Conservation (phyloP, 2,329 filamentous ascomycete genomes). For the Penicillium sclerotiorum region DNA sequence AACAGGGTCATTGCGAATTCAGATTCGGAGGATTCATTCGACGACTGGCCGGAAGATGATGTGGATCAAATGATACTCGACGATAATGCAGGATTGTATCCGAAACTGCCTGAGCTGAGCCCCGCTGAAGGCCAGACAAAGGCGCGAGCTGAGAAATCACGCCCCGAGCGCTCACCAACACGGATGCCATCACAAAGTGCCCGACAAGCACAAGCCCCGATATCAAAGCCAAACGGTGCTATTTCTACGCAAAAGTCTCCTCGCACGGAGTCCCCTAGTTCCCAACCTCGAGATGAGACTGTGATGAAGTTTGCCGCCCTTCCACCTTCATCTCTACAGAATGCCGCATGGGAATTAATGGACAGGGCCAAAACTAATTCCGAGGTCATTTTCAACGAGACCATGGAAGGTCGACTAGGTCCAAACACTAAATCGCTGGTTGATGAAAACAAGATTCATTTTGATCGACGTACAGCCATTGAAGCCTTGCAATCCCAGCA, state of each 20-base stretch:
- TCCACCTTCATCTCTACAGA: slow-evolving; percentile 27
- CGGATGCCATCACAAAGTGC: neutral
- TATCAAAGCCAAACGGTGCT: neutral
- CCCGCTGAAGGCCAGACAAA: slow-evolving; percentile 6
- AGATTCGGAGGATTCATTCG: slow-evolving; percentile 36
- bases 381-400: slow-evolving; percentile 39
- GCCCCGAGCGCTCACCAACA: neutral
- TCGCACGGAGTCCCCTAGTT: slow-evolving; percentile 17
- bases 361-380: slow-evolving; percentile 38
- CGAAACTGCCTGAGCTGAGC: slow-evolving; percentile 30
- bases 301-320: slow-evolving; percentile 37
- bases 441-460: slow-evolving; percentile 38
- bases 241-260: slow-evolving; percentile 17
- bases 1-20: slow-evolving; percentile 38
- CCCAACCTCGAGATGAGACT: slow-evolving; percentile 26
- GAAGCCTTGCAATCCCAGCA: slow-evolving; percentile 35
- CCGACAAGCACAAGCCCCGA: neutral
- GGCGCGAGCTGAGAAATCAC: neutral
- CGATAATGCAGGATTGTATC: slow-evolving; percentile 33
- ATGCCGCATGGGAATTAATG: slow-evolving; percentile 32
- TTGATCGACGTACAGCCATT: slow-evolving; percentile 41
- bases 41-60: slow-evolving; percentile 27
- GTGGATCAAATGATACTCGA: slow-evolving; percentile 25
- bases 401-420: slow-evolving; percentile 38
- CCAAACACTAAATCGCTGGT: slow-evolving; percentile 41